Percentiles rank a stretch among this genome's conserved stretches.
Evolutionary conservation across 768 basidiomycete genomes (phyloP).

Genomic region (Boletus sensibilis): DNA sequence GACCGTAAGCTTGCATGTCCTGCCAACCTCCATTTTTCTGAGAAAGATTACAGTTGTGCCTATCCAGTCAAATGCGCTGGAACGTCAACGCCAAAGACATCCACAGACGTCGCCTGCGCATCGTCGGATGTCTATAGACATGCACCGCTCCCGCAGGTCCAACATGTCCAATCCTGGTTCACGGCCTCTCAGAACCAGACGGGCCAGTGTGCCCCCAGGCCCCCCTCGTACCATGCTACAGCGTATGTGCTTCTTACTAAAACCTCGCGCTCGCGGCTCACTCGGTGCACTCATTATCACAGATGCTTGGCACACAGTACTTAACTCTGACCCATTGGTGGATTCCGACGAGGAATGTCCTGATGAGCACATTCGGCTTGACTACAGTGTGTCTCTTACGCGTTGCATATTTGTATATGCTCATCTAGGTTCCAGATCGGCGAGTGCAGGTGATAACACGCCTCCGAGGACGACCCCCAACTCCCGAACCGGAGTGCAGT

Average conservation of each 20-base stretch:
- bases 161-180: constrained; percentile 21
- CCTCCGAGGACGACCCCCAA: constrained; percentile 55
- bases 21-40: constrained; percentile 1
- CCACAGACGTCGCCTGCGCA: constrained; percentile 20
- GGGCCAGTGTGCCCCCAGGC: constrained; percentile 24
- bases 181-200: constrained; percentile 27
- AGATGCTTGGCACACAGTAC: constrained; percentile 76
- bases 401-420: background rate
- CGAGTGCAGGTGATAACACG: constrained; percentile 60
- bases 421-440: constrained; percentile 42
- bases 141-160: constrained; percentile 25
- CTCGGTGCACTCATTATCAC: constrained; percentile 3
- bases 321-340: constrained; percentile 64
- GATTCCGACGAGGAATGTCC: constrained; percentile 73
- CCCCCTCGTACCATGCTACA: constrained; percentile 59
- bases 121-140: constrained; percentile 28
- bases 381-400: constrained; percentile 51
- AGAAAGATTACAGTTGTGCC: constrained; percentile 19
- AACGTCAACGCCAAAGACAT: constrained; percentile 29
- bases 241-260: constrained; percentile 44
- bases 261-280: constrained; percentile 4
- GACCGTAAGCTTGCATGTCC: constrained; percentile 22
- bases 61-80: constrained; percentile 20
- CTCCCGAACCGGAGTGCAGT: constrained; percentile 45
- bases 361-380: constrained; percentile 62